Evolutionary conservation across 306 rosid genomes (phyloP), one percentile per base, ranked within the genome.

Genomic region (Sicyos baderoa): DNA sequence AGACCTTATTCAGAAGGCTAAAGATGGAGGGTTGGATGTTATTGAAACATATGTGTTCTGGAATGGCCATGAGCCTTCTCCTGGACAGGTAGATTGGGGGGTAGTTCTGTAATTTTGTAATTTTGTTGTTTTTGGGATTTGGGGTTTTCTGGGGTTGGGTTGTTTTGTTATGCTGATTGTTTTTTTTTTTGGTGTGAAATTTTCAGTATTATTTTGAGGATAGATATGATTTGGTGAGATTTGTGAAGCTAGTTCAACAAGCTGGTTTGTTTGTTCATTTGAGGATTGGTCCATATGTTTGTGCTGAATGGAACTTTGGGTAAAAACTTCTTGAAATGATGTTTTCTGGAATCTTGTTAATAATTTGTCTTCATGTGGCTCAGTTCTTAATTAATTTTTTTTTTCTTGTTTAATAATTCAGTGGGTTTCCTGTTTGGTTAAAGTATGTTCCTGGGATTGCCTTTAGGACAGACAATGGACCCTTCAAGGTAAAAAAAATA

Each of bases 261-360:
- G 96, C 96, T n/a, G 99, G 97, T 45, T 85, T 94, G 3, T 90
- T 77, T 68, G 90, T 90, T 84, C 84, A 86, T 94, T 97, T 94
- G 74, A 80, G 99, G 70, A 94, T 90, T 79, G 62, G 99, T 45
- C 99, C 99, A 47, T 94, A 80, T 77, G 44, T 83, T 7, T 94
- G 99, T 75, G 97, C 89, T 48, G 99, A 94, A 79, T 94, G 99
- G 99, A 94, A 90, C 84, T 88, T 90, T 60, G 99, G 99, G 99
- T 94, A 90, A 73, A 72, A 23, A 10, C 1, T 57, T 56, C 1
- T 57, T 56, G 67, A n/a, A 13, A 10, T 56, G 32, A 45, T 7
- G 22, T 45, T 45, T 45, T 27, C 55, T 54, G 35, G 18, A 49
- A 70, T 56, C 23, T 71, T 55, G 22, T 32, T 65, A 7, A 10